Conservation (phyloP, 2,329 filamentous ascomycete species). For the Exophiala sp. region DNA sequence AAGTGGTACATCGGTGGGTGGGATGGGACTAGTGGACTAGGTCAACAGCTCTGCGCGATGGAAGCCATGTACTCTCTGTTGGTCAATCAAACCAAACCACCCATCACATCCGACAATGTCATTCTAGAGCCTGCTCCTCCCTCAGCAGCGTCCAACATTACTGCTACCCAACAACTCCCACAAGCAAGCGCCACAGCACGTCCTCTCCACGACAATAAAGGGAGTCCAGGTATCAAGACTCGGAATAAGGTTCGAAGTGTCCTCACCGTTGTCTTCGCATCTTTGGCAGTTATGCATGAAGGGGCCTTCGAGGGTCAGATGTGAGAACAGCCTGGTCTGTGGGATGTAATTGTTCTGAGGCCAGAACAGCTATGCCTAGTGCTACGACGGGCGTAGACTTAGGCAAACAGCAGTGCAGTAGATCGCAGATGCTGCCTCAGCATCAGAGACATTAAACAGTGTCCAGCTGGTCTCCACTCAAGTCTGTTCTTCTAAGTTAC, state of each 20-base stretch:
- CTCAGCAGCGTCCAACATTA: constrained; percentile 9
- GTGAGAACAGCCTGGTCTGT: too few relatives aligned
- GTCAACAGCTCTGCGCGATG: constrained; percentile 63
- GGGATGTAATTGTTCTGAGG: too few relatives aligned
- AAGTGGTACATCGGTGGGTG: constrained; percentile 54
- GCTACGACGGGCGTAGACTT: too few relatives aligned
- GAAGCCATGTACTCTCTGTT: constrained; percentile 45
- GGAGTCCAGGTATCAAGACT: not conserved
- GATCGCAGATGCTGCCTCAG: too few relatives aligned
- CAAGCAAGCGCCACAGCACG: constrained; percentile 9
- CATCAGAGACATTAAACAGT: too few relatives aligned
- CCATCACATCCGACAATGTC: constrained; percentile 16
- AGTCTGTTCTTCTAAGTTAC: too few relatives aligned
- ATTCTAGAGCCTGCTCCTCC: constrained; percentile 11
- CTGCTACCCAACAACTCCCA: constrained; percentile 11
- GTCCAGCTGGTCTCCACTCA: too few relatives aligned
- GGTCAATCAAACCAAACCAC: constrained; percentile 27
- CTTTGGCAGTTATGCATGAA: constrained; percentile 2
- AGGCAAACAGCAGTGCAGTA: too few relatives aligned
- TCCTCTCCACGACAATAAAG: constrained; percentile 20
- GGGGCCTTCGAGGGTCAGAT: not conserved
- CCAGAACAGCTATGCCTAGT: too few relatives aligned
- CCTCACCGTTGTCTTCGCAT: constrained; percentile 8
- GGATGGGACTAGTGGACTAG: constrained; percentile 56
- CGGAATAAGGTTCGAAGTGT: constrained; percentile 15